Conservation (phyloP, 129 eudicot species). For the Artemisia argyi region DNA sequence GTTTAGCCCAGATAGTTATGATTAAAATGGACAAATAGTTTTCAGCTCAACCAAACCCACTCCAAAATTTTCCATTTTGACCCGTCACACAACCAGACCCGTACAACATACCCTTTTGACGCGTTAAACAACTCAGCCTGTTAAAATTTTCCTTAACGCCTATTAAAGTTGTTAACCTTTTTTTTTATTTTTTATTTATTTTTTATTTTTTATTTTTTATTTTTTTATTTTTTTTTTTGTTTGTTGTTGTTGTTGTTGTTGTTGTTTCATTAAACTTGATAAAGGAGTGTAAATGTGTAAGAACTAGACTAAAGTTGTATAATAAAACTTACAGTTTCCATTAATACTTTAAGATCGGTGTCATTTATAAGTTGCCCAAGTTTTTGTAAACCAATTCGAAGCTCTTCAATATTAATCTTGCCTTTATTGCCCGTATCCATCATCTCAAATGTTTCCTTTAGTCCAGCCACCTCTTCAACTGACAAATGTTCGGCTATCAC, state of each 20-base stretch:
- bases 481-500: constrained; percentile 79
- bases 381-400: constrained; percentile 65
- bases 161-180: no score
- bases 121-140: no score
- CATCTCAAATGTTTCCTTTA: constrained; percentile 71
- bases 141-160: no score
- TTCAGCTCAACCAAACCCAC: not conserved
- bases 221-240: no score
- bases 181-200: no score
- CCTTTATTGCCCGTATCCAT: constrained; percentile 72
- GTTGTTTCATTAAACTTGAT: not conserved
- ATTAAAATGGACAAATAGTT: no score
- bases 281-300: not conserved
- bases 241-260: no score
- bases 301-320: not conserved
- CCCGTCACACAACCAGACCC: no score
- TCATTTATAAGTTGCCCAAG: constrained; percentile 68
- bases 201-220: no score
- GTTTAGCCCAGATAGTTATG: no score
- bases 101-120: no score
- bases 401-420: constrained; percentile 63
- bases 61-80: no score
- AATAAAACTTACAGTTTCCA: constrained; percentile 61
- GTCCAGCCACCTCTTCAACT: constrained; percentile 67
- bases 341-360: constrained; percentile 61